Base-by-base conservation (phyloP, 2,329 filamentous ascomycete species). In the Fusarium sp. region DNA sequence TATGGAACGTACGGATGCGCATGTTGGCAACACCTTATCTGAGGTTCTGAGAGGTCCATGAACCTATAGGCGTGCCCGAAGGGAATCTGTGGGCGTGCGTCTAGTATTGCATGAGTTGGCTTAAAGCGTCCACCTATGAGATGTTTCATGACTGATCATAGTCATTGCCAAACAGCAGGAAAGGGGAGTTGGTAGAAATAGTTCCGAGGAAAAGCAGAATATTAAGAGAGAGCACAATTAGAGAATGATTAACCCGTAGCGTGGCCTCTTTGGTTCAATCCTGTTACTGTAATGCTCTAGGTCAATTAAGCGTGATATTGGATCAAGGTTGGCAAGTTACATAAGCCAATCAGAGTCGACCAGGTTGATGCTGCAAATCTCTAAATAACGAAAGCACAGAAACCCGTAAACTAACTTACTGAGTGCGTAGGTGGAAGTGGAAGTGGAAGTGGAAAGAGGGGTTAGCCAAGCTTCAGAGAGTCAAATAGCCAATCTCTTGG, bases 1-100 rank as follows among this genome's bases (percentile, higher is more conserved):
- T 65, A 62, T 65, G 45, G 48, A 70, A 56, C 65, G 57, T 30
- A 36, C 26, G 26, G 34, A 17, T n/a, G 17, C 9, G 38, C 40
- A 64, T 56, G 42, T 63, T 59, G 56, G 43, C 60, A 61, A 65
- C 54, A 62, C 56, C 69, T 72, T 72, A 72, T 72, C 69, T 72
- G 59, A 67, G 58, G 63, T 49, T 38, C 38, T 39, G 48, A 26
- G n/a, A 48, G 23, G 48, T 39, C 32, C 23, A 39, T 43, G 36
- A 43, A 56, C 39, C 59, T 46, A 53, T 42, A 32, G 54, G 65
- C 48, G 65, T 58, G 19, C 2, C 1, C 14, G 3, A 14, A 17
- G 6, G 24, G 6, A 24, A 14, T 40, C 7, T 6, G 2, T 4
- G 10, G 64, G 63, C 3, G 64, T 67, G 64, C 20, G 17, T 17